Base-by-base conservation (phyloP, 768 basidiomycete genomes). In the Agrocybe chaxingu region DNA sequence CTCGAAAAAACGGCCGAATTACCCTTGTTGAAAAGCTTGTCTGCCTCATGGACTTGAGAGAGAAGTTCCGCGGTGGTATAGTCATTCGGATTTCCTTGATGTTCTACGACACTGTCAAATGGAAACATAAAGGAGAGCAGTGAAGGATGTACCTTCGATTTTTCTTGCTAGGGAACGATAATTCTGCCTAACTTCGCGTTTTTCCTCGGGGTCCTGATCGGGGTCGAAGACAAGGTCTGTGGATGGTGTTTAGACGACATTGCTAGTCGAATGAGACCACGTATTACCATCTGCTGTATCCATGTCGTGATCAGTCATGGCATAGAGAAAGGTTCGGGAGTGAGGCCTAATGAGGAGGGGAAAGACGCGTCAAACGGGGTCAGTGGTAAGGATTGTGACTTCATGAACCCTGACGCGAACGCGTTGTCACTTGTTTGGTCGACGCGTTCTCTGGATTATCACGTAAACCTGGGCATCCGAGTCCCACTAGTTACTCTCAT, bases 141-240 rank as follows among this genome's bases (percentile, higher is more conserved):
- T 19, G 4, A 7, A 3, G 45, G 13, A 42, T n/a, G 19, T 35
- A 84, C 90, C 85, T 73, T 85, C 84, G 29, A 85, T 76, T 47
- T 71, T 71, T 55, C 77, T 80, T 41, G 83, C 77, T 51, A 91
- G 68, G 11, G 74, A 68, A 52, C 92, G 84, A 61, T 92, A 94
- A 56, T 80, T 73, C 62, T 84, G 83, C 38, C 92, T 77, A 6
- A 93, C 70, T 36, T 75, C 74, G 55, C 92, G 83, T 66, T 87
- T 85, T 63, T 89, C 85, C 54, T 87, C 84, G 4, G 85, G 82
- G 70, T 92, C 79, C 63, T 93, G 91, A 65, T 93, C 88, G 8
- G 90, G 90, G 62, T 93, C 88, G 61, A 89, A 93, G 9, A 76
- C 70, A 12, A 78, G 66, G 44, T 70, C 73, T 61, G 45, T 41